Evolutionary conservation across 2,329 filamentous ascomycete species (phyloP), one percentile per base, ranked within the genome.

Genomic region (Westerdykella aurantiaca): DNA sequence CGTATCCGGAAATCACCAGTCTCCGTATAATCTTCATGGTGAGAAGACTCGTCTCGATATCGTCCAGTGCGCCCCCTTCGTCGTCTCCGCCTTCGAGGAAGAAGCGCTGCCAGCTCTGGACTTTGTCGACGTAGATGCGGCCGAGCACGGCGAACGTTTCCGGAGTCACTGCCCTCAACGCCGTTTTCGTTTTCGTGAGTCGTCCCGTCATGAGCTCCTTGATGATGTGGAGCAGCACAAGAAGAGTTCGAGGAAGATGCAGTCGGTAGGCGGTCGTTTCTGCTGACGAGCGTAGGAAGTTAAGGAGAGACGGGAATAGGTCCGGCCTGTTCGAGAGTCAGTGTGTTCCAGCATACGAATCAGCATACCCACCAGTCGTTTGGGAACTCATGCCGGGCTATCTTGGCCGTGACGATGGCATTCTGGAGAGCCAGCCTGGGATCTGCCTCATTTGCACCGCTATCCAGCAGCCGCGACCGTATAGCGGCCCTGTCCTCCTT

Each of bases 201-300:
- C 88, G 78, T 2, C 86, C 90, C 0, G 86, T 90, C 0, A 86
- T 83, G 5, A 97, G 73, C 64, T 97, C 93, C 69, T 97, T 98
- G 59, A 95, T 82, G 22, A 95, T 82, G 38, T 91, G 85, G 12
- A 97, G 74, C 10, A 96, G 73, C 11, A 95, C 81, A 41, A 88
- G 75, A 35, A 97, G 76, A 6, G 82, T 78, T 38, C 89, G 82
- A 18, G 80, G 76, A 2, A 95, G 78, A 43, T 85, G 82, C 11
- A 83, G 61, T 35, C 81, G 79, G 52, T 83, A 80, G 7, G 76
- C 74, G 45, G 77, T 70, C 5, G 70, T 67, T 31, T 72, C 68
- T 31, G 61, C 67, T 13, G 78, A 76, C 10, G 71, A 67, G 43
- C 85, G 81, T 29, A 95, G 74, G 22, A 84, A 72, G 21, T 76